These are phyloP conservation scores for Pyrus communis DNA, from an alignment of 306 rosid genomes.

Conservation along the genomic window DNA sequence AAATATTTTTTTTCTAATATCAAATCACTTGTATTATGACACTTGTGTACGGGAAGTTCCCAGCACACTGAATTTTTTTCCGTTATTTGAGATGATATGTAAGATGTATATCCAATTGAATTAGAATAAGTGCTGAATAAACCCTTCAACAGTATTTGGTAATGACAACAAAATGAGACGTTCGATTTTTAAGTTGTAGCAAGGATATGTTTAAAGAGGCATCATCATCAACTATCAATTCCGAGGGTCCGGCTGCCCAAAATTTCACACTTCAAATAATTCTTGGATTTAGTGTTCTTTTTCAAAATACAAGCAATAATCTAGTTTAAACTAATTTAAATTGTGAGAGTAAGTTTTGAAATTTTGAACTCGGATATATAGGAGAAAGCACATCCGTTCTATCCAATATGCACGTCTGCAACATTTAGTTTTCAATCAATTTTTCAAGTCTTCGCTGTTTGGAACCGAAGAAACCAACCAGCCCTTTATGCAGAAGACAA, in stretches of 20 bases:
- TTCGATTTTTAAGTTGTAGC: neutral
- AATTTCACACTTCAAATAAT: neutral
- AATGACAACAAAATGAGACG: neutral
- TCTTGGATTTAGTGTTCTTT: no score
- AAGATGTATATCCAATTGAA: neutral
- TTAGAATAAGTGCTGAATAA: neutral
- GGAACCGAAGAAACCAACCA: neutral
- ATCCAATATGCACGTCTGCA: neutral
- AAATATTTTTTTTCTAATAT: no score
- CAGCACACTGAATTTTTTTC: no score
- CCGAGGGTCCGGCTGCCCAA: neutral
- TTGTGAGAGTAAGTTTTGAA: neutral
- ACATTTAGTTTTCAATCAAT: neutral
- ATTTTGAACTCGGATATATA: no score
- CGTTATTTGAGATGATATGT: neutral
- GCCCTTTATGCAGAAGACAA: neutral
- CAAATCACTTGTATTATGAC: no score
- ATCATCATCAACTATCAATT: neutral
- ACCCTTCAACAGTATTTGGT: slow-evolving; percentile 5
- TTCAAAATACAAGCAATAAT: no score
- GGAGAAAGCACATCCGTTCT: neutral
- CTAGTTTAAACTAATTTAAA: no score
- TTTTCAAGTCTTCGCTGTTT: neutral
- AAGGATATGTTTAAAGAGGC: neutral
- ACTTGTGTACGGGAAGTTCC: no score